phyloP scores from a whole-genome alignment of 257 asterid genomes.

The Plectranthus barbatus region DNA sequence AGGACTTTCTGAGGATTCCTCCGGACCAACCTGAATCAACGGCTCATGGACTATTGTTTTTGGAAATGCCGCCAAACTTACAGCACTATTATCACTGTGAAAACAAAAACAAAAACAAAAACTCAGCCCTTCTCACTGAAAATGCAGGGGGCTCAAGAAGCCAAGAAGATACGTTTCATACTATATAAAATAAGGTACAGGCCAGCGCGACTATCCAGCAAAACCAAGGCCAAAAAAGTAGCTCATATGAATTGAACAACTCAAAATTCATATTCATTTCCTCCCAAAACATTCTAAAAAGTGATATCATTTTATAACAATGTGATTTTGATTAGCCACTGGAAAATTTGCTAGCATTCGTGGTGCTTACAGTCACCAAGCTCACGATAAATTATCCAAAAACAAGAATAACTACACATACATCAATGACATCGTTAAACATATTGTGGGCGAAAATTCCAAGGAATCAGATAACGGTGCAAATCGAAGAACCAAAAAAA shows the following conservation, averaged over 20 bases:
- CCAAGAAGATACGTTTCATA: background rate
- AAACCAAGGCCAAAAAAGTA: background rate
- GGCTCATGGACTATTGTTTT: constrained; percentile 42
- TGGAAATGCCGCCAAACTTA: constrained; percentile 29
- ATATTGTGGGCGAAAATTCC: background rate
- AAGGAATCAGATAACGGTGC: background rate
- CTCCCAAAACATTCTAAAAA: background rate
- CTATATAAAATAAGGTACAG: background rate
- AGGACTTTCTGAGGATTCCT: constrained; percentile 32
- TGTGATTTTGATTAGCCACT: background rate
- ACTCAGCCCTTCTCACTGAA: background rate
- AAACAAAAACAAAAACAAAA: constrained; percentile 12
- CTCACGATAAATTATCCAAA: background rate
- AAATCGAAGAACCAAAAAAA: no score
- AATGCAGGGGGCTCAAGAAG: background rate
- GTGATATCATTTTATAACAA: background rate
- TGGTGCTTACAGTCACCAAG: background rate
- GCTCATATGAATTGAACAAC: background rate
- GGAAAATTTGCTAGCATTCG: background rate
- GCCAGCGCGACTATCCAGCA: background rate
- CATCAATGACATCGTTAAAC: background rate
- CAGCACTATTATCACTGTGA: constrained; percentile 55
- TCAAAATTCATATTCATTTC: background rate
- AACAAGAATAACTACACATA: background rate
- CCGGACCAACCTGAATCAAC: constrained; percentile 44